A percentile compares a stretch with the other conserved stretches of the same genome.
Conservation (phyloP, 345 rosid genomes). For the Syzygium grande region DNA sequence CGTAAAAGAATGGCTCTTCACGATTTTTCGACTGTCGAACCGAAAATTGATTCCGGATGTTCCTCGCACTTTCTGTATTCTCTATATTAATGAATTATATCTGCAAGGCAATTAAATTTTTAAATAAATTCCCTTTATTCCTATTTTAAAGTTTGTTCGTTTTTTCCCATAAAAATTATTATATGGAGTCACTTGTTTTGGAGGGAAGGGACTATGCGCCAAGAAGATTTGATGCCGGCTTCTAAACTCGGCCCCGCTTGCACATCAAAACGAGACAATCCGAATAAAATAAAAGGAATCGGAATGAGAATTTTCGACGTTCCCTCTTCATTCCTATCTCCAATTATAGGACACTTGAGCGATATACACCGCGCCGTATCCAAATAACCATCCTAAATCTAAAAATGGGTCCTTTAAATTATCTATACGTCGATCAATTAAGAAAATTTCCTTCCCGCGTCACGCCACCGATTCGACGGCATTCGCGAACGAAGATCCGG, state of each 20-base stretch:
- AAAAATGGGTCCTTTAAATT: no score
- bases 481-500: no score
- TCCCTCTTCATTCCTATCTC: not conserved
- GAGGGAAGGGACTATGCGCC: not conserved
- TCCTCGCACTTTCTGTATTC: not conserved
- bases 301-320: not conserved
- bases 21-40: not conserved
- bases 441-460: no score
- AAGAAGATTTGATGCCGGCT: not conserved
- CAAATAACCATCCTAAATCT: no score
- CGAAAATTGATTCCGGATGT: not conserved
- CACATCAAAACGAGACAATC: not conserved
- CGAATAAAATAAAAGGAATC: not conserved
- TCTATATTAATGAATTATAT: not conserved
- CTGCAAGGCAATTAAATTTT: not conserved
- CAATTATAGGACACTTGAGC: accelerated
- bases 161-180: no score
- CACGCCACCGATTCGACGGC: accelerated
- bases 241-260: not conserved
- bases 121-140: not conserved
- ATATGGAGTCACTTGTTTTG: not conserved
- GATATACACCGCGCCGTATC: not conserved
- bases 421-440: no score
- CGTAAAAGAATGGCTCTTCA: not conserved
- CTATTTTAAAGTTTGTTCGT: not conserved